A percentile compares a stretch with the other conserved stretches of the same genome.
Conservation (phyloP, 2,329 filamentous ascomycete species). For the Fusarium pseudoanthophilum region DNA sequence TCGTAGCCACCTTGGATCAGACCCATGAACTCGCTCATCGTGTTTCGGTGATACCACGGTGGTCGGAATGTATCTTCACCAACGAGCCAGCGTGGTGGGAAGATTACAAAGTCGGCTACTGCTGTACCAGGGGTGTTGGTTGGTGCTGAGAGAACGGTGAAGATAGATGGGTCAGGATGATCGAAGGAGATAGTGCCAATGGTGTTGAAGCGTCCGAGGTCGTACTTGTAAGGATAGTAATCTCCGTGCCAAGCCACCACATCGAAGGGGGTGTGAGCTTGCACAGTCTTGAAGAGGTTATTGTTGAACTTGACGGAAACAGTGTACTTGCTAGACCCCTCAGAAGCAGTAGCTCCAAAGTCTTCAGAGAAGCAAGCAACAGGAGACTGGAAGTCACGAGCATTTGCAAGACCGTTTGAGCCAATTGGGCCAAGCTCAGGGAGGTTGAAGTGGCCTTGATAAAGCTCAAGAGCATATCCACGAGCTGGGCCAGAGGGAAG, state of each 20-base stretch:
- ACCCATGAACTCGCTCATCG: slow-evolving; percentile 74
- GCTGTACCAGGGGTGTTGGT: slow-evolving; percentile 71
- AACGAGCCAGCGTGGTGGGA: slow-evolving; percentile 77
- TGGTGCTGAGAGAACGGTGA: slow-evolving; percentile 74
- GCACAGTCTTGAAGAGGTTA: slow-evolving; percentile 71
- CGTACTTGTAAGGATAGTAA: slow-evolving; percentile 86
- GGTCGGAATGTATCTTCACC: slow-evolving; percentile 76
- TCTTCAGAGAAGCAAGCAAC: slow-evolving; percentile 76
- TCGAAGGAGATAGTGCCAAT: slow-evolving; percentile 80
- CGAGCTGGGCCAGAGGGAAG: slow-evolving; percentile 70
- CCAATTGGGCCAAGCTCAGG: slow-evolving; percentile 80
- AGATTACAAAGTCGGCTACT: slow-evolving; percentile 77
- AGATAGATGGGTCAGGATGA: slow-evolving; percentile 83
- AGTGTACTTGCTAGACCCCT: slow-evolving; percentile 54
- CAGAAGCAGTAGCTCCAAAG: slow-evolving; percentile 52
- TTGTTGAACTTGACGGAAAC: slow-evolving; percentile 75
- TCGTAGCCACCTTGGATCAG: slow-evolving; percentile 69
- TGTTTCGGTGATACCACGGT: slow-evolving; percentile 78
- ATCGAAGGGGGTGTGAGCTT: slow-evolving; percentile 80
- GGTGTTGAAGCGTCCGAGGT: slow-evolving; percentile 79
- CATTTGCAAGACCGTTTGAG: slow-evolving; percentile 78
- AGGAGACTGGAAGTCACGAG: slow-evolving; percentile 79
- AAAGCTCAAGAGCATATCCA: slow-evolving; percentile 81
- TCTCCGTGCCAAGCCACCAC: slow-evolving; percentile 84
- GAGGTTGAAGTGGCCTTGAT: slow-evolving; percentile 76